Base-by-base conservation (phyloP, 192 early-diverging fungal species). In the Phlyctochytrium bullatum region DNA sequence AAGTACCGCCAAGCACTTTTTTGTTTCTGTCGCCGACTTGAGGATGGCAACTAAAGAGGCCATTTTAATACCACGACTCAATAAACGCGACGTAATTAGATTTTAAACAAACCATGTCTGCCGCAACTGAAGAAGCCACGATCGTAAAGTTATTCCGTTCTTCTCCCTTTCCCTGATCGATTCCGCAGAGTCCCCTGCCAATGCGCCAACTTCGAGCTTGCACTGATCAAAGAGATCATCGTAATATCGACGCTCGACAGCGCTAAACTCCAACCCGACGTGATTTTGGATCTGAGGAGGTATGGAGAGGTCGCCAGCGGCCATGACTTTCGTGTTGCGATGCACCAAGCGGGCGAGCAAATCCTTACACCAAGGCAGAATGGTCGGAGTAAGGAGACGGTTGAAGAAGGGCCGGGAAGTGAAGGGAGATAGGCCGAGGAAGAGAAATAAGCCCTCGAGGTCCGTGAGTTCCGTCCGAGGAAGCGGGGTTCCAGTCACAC, bases 401-500 rank as follows among this genome's bases (percentile, higher is more conserved):
- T 10, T 23, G 61, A n/a, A 27, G 20, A 34, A 23, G 6, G 23
- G 10, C 61, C n/a, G 27, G 6, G 34, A 62, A 62, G 34, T 25
- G 34, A 80, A 52, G 16, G 80, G 78, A 36, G 75, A 65, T 25
- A 78, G 32, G 0, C 73, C 67, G 16, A 89, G 56, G 58, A 89
- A 89, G 4, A 36, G 14, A 34, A 83, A 74, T 1, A 90, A 73
- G 0, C 84, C 83, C 29, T 77, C 58, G 31, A 90, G 62, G 64
- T 90, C 88, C 0, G 66, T 58, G 16, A 77, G 58, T 20, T 77
- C 72, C 1, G 66, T 54, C 47, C 68, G 74, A 2, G 64, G 64
- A 4, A 84, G 73, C 0, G 84, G 85, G 24, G 86, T 89, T 0
- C 88, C 88, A 17, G 86, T 88, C 24, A 90, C 83, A 27, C 80